Evolutionary conservation across 495 filamentous ascomycete genomes (phyloP).

Genomic region (Barbatosphaeria neglecta): DNA sequence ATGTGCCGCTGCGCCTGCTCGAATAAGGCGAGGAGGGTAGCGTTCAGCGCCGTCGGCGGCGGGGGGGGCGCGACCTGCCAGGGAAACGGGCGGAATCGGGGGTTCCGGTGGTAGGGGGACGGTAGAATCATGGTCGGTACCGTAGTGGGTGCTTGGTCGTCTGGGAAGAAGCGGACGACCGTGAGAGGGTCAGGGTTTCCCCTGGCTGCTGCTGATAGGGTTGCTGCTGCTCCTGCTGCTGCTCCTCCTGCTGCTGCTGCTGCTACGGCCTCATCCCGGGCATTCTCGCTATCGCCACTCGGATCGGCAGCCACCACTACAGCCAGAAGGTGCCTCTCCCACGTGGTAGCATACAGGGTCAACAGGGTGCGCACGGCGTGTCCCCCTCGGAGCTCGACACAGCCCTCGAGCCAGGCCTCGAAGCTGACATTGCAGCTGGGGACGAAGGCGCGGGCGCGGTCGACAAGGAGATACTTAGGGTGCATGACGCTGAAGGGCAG

Average conservation of each 20-base stretch:
- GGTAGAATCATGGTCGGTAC: conserved; percentile 51
- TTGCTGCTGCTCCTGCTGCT: too few species aligned
- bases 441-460: conserved; percentile 46
- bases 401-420: conserved; percentile 67
- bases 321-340: conserved; percentile 22
- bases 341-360: conserved; percentile 48
- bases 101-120: conserved; percentile 55
- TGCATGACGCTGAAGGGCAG: conserved; percentile 67
- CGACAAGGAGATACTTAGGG: conserved; percentile 62
- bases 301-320: background rate
- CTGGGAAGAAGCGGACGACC: conserved; percentile 8
- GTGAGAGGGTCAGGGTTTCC: background rate
- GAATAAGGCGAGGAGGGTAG: conserved; percentile 44
- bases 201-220: background rate
- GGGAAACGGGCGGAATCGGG: conserved; percentile 34
- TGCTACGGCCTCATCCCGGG: background rate
- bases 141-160: conserved; percentile 5
- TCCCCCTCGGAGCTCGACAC: conserved; percentile 47
- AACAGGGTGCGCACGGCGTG: conserved; percentile 41
- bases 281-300: background rate
- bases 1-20: conserved; percentile 38
- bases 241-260: background rate
- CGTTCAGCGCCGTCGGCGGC: conserved; percentile 57
- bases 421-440: conserved; percentile 68
- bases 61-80: conserved; percentile 29